A percentile compares a stretch with the other conserved stretches of the same genome.
phyloP scores from a whole-genome alignment of 495 filamentous ascomycete species.

The Poronia punctata region DNA sequence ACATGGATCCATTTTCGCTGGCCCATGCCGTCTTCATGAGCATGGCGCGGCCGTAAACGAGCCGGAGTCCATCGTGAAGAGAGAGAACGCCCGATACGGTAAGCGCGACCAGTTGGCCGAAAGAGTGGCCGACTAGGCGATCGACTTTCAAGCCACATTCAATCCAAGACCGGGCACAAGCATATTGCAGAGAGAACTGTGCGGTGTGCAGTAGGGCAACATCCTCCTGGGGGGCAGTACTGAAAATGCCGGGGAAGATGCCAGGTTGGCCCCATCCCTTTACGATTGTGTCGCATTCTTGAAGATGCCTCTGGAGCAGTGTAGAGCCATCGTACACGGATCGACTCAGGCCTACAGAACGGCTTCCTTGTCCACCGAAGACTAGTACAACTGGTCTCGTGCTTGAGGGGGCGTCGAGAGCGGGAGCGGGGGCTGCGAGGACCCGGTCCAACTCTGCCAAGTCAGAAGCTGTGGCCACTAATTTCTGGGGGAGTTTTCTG shows the following conservation, averaged over 20 bases:
- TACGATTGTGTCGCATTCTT: constrained; percentile 27
- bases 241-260: constrained; percentile 46
- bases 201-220: constrained; percentile 36
- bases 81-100: constrained; percentile 17
- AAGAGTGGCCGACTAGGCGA: constrained; percentile 43
- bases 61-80: constrained; percentile 21
- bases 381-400: constrained; percentile 33
- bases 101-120: constrained; percentile 48
- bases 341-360: constrained; percentile 10
- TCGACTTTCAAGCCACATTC: constrained; percentile 34
- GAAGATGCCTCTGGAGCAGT: constrained; percentile 29
- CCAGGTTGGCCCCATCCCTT: constrained; percentile 23
- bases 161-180: constrained; percentile 44
- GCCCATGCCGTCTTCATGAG: constrained; percentile 44
- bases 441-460: too few relatives aligned
- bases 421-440: too few relatives aligned
- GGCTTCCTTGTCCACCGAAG: constrained; percentile 29
- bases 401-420: not conserved
- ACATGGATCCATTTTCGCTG: constrained; percentile 42
- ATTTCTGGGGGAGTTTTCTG: too few relatives aligned
- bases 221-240: constrained; percentile 26
- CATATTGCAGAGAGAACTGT: constrained; percentile 44
- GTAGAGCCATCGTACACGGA: constrained; percentile 22
- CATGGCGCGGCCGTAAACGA: constrained; percentile 35
- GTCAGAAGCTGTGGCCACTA: too few relatives aligned